Evolutionary conservation across 257 asterid genomes (phyloP), one percentile per base, ranked within the genome.

Genomic region (Lycium barbarum): DNA sequence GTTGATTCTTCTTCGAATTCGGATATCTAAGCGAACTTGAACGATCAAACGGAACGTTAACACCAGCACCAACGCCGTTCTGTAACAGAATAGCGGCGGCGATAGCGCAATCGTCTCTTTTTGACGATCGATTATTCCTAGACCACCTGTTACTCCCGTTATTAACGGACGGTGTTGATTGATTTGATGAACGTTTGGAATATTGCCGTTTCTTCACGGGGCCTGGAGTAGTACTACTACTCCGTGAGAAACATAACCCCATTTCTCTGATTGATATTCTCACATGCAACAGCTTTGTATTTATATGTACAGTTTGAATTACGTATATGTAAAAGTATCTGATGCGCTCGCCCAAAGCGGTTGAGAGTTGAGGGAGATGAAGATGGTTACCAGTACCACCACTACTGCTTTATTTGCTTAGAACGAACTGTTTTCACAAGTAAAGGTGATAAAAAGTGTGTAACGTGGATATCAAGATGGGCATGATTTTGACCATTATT

Each of bases 41-140:
- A 90, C 99, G 92, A 84, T 97, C 99, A 83, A 97, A 94, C 88
- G 93, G 90, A 67, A 88, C 90, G 80, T 17, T 40, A 26, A 36
- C 85, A 2, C 55, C 84, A 3, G 83, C 72, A 15, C 82, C 88
- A 33, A 82, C 92, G 57, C 92, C 91, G 86, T 90, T 92, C 91
- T 90, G 95, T 84, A 94, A 88, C 22, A 95, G 91, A 53, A 97
- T 93, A 83, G 99, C 99, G 79, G 99, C 97, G 82, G 98, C 99
- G 82, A 97, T 80, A 83, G 99, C 96, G 20, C 90, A 82, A 74
- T 94, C 97, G 55, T 97, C 98, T 87, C 90, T 94, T 87, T 90
- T 92, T 22, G 96, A 59, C 14, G 98, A 92, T 53, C 99, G 91
- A 47, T 86, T 90, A 47, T 86, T 90, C 88, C 95, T 87, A 55